Base-by-base conservation (phyloP, 179 eudicot species). In the Silene coronaria region DNA sequence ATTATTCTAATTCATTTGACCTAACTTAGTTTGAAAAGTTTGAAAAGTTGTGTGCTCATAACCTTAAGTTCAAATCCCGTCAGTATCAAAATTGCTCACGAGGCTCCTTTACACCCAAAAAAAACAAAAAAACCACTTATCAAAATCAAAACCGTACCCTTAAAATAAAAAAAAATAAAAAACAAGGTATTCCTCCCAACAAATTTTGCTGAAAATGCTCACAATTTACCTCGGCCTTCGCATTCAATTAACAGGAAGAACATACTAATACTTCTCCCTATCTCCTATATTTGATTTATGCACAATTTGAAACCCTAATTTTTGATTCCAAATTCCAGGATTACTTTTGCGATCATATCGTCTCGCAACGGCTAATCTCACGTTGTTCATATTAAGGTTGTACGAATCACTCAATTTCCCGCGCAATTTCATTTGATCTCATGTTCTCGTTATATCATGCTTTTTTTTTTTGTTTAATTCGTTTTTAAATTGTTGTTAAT, bases 171-270 rank as follows among this genome's bases (percentile, higher is more conserved):
- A 9, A 10, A 62, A 62, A 24, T 10, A 62, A 62, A 62, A 62
- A 13, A 2, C 9, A 63, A 14, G 27, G 9, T 16, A 11, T 26
- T 22, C 30, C 23, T 66, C 17, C 45, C 4, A 48, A 57, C 53
- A n/a, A 57, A 57, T 65, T 80, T 76, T 26, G 51, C 76, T 80
- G 23, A 76, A 55, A 53, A 60, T 76, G 58, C 69, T 64, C 79
- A 32, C 4, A 60, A 21, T 21, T 28, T 70, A 45, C 23, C 34
- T 48, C 67, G 55, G 14, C 51, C 26, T 55, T 74, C 38, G 16
- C 38, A 19, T 45, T 67, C 11, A 42, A 62, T 62, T 30, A 4
- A 13, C 46, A 65, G 38, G 48, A 75, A 46, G 16, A 48, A 45
- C 22, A 28, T 61, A n/a, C 38, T 11, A 12, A 11, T 11, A 12